A percentile compares a stretch with the other conserved stretches of the same genome.
phyloP scores from a whole-genome alignment of 495 filamentous ascomycete species.

The Cryomyces minteri region DNA sequence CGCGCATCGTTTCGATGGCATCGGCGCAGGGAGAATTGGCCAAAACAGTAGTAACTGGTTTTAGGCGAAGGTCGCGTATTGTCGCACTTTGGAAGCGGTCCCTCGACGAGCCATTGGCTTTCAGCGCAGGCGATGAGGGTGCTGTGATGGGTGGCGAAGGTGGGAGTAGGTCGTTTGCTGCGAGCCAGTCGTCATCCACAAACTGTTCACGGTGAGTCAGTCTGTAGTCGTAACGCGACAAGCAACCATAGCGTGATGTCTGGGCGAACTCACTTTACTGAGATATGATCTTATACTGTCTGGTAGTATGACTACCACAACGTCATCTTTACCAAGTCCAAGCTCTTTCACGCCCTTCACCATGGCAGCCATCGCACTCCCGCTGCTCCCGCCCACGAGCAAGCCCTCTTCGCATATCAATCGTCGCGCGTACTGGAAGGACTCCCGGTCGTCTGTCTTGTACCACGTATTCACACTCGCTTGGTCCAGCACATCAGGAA shows the following conservation, averaged over 20 bases:
- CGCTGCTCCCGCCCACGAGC: constrained; percentile 85
- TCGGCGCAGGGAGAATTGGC: constrained; percentile 50
- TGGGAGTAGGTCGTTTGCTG: constrained; percentile 74
- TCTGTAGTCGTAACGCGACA: neutral
- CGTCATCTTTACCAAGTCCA: constrained; percentile 52
- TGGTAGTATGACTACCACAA: constrained; percentile 77
- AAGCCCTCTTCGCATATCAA: constrained; percentile 91
- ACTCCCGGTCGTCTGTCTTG: constrained; percentile 87
- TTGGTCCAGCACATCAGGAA: constrained; percentile 81
- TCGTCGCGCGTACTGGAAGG: constrained; percentile 72
- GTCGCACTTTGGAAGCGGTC: constrained; percentile 56
- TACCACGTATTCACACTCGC: constrained; percentile 82
- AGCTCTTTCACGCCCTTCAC: constrained; percentile 61
- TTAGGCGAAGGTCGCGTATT: constrained; percentile 63
- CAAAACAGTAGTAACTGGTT: constrained; percentile 74
- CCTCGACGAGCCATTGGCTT: neutral
- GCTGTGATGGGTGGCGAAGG: constrained; percentile 32
- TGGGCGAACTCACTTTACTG: constrained; percentile 43
- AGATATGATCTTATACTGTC: constrained; percentile 96
- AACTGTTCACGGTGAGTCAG: constrained; percentile 29
- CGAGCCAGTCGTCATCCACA: constrained; percentile 95
- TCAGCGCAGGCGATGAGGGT: constrained; percentile 23
- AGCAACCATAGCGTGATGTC: neutral
- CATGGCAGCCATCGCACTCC: constrained; percentile 78
- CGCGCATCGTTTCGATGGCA: constrained; percentile 92